A percentile compares a stretch with the other conserved stretches of the same genome.
phyloP scores from a whole-genome alignment of 139 green algal genomes.

The Tetraselmis chui region DNA sequence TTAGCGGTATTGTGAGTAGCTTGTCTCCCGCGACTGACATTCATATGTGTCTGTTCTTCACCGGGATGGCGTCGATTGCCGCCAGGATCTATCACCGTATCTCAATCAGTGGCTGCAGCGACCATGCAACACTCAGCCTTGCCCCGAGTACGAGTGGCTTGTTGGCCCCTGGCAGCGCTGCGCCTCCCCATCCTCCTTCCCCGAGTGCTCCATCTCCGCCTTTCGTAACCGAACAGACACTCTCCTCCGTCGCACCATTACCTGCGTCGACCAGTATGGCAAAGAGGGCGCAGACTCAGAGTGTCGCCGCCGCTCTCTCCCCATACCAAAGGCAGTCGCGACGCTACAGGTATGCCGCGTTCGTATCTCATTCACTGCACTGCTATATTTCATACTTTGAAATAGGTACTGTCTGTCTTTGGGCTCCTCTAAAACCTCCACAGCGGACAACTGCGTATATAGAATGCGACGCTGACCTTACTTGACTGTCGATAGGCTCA shows the following conservation, averaged over 20 bases:
- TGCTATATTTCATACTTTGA: too few species aligned
- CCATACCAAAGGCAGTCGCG: not conserved
- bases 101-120: not conserved
- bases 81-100: not conserved
- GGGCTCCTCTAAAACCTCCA: too few species aligned
- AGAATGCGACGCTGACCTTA: too few species aligned
- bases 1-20: too few species aligned
- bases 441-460: too few species aligned
- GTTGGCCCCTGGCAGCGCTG: not conserved
- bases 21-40: too few species aligned
- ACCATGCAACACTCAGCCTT: slow-evolving; percentile 26
- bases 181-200: not conserved
- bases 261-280: not conserved
- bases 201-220: not conserved
- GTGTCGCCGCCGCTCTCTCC: not conserved
- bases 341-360: not conserved
- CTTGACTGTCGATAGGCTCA: too few species aligned
- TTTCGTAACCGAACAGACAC: too few species aligned
- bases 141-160: not conserved
- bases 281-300: not conserved
- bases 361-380: too few species aligned
- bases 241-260: not conserved
- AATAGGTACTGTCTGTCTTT: too few species aligned
- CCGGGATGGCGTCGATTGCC: too few species aligned
- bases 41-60: too few species aligned